Conservation (phyloP, 805 yeast species). For the Starmera caribaea region DNA sequence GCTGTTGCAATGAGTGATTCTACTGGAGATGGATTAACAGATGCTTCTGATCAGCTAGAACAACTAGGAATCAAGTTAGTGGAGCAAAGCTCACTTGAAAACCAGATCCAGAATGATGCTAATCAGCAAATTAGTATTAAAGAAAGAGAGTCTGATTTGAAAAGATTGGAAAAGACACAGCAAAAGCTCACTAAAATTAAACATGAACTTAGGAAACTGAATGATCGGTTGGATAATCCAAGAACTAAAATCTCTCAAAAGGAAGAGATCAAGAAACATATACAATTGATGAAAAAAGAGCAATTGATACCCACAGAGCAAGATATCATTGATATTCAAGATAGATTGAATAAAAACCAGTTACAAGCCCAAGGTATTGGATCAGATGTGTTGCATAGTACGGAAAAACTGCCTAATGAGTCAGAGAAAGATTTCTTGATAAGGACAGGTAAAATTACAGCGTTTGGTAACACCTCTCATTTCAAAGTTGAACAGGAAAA, state of each 20-base stretch:
- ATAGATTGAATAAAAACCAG: conserved; percentile 27
- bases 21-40: neutral
- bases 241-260: conserved; percentile 58
- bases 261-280: conserved; percentile 42
- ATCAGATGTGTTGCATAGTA: conserved; percentile 3
- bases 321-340: conserved; percentile 57
- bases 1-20: neutral
- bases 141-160: conserved; percentile 65
- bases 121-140: conserved; percentile 47
- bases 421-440: conserved; percentile 70
- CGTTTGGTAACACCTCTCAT: conserved; percentile 67
- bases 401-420: conserved; percentile 50
- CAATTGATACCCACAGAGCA: conserved; percentile 43
- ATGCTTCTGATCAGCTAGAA: too few species aligned
- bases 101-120: conserved; percentile 61
- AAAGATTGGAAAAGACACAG: conserved; percentile 61
- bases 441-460: conserved; percentile 88
- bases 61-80: conserved; percentile 45
- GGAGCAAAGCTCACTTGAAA: conserved; percentile 76
- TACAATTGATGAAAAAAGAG: conserved; percentile 35
- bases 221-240: conserved; percentile 38
- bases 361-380: conserved; percentile 5
- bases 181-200: conserved; percentile 34
- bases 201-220: conserved; percentile 35
- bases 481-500: conserved; percentile 31